Evolutionary conservation across 2,329 filamentous ascomycete genomes (phyloP), one percentile per base, ranked within the genome.

Genomic region (Ustilaginoidea virens): DNA sequence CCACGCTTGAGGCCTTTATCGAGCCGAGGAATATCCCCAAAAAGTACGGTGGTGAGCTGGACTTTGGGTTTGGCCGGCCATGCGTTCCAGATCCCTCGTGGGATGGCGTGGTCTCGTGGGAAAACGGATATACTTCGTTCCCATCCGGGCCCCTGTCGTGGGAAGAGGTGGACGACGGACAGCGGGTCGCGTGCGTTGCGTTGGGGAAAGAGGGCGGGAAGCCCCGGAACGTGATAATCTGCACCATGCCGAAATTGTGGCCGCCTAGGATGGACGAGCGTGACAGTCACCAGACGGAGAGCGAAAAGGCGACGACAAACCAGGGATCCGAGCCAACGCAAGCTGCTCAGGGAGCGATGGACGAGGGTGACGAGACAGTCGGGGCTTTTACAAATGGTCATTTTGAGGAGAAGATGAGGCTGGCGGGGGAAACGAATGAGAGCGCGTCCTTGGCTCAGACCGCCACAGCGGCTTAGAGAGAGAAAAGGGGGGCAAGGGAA

Each of bases 31-130:
- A 87, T 52, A 86, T 96, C 36, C 87, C 87, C 12, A 85, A 81
- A 51, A 73, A 78, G 49, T 96, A 93, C 48, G 87, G 87, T 35
- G 87, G 87, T 25, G 68, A 82, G 38, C 67, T 94, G 7, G 78
- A 92, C 15, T 94, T 80, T 58, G 56, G 67, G 28, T 94, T 80
- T 57, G 83, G 82, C 31, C 70, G 81, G 36, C 60, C 76, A 52
- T 76, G 80, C 5, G 66, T 71, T 29, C 55, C 86, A n/a, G 86
- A 93, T 40, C 67, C 69, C 1, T 49, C 53, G 18, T 64, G 70
- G 48, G 51, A 59, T 23, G 58, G 60, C 13, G 47, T 62, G 22
- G 45, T 66, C 13, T 42, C 49, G 9, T 76, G 67, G 63, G 62
- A 67, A 41, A 58, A 60, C 24, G 66, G 60, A 4, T 41, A 61